Evolutionary conservation across 2,329 filamentous ascomycete species (phyloP).

Genomic region (Cucurbitaria berberidis): DNA sequence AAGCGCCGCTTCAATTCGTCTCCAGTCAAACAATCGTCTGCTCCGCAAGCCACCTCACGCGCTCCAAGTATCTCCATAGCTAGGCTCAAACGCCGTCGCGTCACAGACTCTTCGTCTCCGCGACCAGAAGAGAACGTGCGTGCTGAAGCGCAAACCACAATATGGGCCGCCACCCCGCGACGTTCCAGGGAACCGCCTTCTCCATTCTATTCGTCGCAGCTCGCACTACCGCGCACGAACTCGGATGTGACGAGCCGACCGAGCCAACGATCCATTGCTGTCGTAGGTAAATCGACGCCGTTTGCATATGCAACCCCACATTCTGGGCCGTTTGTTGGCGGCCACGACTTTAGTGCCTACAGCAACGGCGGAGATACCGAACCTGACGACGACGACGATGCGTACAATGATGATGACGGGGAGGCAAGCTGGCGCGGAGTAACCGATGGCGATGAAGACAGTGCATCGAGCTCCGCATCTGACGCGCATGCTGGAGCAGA

Average conservation of each 20-base stretch:
- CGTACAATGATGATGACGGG: slow-evolving; percentile 33
- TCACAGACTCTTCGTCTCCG: slow-evolving; percentile 36
- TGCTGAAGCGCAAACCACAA: slow-evolving; percentile 33
- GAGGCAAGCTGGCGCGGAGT: slow-evolving; percentile 42
- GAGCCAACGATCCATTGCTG: slow-evolving; percentile 48
- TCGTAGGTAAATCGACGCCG: slow-evolving; percentile 55
- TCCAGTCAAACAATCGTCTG: slow-evolving; percentile 37
- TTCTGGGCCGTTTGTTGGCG: slow-evolving; percentile 55
- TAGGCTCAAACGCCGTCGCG: slow-evolving; percentile 57
- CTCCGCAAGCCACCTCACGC: slow-evolving; percentile 36
- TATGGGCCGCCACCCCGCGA: slow-evolving; percentile 50
- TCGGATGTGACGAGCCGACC: slow-evolving; percentile 50
- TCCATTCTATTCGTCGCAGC: slow-evolving; percentile 47
- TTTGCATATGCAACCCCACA: slow-evolving; percentile 78
- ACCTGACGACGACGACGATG: slow-evolving; percentile 43
- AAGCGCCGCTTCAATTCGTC: slow-evolving; percentile 43
- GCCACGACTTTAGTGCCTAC: slow-evolving; percentile 28
- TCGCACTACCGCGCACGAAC: slow-evolving; percentile 34
- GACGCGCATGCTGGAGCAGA: slow-evolving; percentile 31
- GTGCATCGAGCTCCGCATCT: slow-evolving; percentile 27
- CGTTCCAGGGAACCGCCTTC: slow-evolving; percentile 54
- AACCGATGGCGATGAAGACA: slow-evolving; percentile 33
- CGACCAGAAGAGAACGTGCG: slow-evolving; percentile 16
- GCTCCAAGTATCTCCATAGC: slow-evolving; percentile 44
- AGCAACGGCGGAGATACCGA: slow-evolving; percentile 44